Evolutionary conservation across 257 asterid genomes (phyloP).

Genomic region (Solanum paucissectum): DNA sequence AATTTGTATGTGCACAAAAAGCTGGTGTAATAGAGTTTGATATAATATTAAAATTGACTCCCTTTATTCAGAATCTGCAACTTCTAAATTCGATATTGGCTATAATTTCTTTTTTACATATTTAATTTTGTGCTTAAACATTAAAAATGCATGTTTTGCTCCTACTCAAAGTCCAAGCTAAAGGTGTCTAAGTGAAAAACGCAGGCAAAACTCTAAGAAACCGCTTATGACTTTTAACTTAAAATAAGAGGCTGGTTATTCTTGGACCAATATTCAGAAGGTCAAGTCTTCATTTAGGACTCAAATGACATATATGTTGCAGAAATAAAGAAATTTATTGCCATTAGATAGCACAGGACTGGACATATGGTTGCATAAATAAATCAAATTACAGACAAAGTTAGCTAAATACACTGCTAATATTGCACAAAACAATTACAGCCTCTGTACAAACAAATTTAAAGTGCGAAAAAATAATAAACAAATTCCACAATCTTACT

Average conservation of each 20-base stretch:
- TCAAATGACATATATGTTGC: not conserved
- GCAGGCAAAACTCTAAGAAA: too few species aligned
- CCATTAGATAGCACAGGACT: not conserved
- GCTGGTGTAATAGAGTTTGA: not conserved
- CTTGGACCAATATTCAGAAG: not conserved
- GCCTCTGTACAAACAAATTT: not conserved
- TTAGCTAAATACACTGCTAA: not conserved
- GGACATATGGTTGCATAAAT: not conserved
- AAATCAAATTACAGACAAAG: not conserved
- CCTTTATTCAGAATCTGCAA: not conserved
- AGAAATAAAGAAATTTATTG: not conserved
- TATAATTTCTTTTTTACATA: not conserved
- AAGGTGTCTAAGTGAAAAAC: not conserved
- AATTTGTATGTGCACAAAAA: not conserved
- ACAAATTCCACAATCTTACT: not conserved
- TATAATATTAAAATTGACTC: not conserved
- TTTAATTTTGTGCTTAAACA: not conserved
- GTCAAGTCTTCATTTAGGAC: not conserved
- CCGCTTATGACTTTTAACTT: not conserved
- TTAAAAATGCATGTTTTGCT: not conserved
- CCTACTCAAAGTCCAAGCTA: not conserved
- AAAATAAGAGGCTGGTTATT: not conserved
- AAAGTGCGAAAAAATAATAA: not conserved
- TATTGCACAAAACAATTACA: not conserved
- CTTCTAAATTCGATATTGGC: not conserved